Evolutionary conservation across 129 eudicot genomes (phyloP).

Genomic region (Saussurea involucrata): DNA sequence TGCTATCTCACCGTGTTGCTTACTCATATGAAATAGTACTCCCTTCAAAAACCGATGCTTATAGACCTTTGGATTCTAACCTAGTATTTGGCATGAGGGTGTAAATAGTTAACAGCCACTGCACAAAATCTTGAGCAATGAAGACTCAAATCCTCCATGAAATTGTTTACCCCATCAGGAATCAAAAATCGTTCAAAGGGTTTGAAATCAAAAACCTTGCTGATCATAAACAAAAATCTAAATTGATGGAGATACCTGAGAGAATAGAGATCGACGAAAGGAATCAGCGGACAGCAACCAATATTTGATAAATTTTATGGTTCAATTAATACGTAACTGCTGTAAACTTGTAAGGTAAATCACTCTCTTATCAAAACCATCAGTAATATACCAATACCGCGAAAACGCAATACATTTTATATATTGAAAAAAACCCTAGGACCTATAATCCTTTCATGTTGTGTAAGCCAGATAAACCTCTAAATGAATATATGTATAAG

Average conservation of each 20-base stretch:
- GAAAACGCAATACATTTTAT: not conserved
- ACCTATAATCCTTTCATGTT: not conserved
- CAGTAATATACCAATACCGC: not conserved
- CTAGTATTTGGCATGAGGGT: not conserved
- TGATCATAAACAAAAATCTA: too few relatives aligned
- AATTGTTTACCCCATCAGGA: too few relatives aligned
- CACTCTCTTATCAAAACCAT: not conserved
- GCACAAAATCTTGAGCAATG: not conserved
- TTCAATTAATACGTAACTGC: not conserved
- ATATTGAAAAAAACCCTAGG: not conserved
- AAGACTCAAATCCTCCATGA: not conserved
- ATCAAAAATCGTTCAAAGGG: too few relatives aligned
- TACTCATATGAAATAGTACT: not conserved
- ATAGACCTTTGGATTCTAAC: not conserved
- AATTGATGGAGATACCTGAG: too few relatives aligned
- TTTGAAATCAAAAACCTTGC: too few relatives aligned
- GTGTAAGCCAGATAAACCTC: not conserved
- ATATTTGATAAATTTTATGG: not conserved
- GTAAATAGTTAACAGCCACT: not conserved
- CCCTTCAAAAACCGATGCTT: not conserved
- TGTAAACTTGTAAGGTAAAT: not conserved
- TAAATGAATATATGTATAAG: not conserved
- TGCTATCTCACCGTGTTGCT: not conserved
- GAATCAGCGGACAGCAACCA: not conserved
- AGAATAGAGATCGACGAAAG: too few relatives aligned